phyloP scores from a whole-genome alignment of 805 yeast genomes.

The Lipomyces yamanashiensis region DNA sequence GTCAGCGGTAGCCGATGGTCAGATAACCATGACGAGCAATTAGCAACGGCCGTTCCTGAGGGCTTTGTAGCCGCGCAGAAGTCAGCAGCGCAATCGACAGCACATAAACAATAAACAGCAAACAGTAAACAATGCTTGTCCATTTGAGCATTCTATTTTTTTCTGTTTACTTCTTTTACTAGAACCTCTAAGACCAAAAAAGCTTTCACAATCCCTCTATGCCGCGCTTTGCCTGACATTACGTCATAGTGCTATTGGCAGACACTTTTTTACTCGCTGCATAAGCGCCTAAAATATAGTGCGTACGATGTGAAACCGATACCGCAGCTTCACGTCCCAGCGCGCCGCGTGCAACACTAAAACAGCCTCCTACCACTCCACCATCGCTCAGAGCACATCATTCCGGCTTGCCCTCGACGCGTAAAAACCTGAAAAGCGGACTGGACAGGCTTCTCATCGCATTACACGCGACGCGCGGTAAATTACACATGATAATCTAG shows the following conservation, averaged over 20 bases:
- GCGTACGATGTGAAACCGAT: conserved; percentile 9
- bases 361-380: not conserved
- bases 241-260: conserved; percentile 5
- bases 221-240: not conserved
- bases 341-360: not conserved
- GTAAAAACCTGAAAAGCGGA: not conserved
- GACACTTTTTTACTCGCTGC: not conserved
- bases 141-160: too few relatives aligned
- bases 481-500: not conserved
- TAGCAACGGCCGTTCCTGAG: too few relatives aligned
- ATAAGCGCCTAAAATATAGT: conserved; percentile 3
- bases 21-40: too few relatives aligned
- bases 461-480: not conserved
- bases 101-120: too few relatives aligned
- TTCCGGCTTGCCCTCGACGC: too few relatives aligned
- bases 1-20: too few relatives aligned
- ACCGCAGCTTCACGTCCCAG: conserved; percentile 4
- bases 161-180: too few relatives aligned
- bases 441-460: not conserved
- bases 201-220: too few relatives aligned
- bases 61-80: too few relatives aligned
- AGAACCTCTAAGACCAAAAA: not conserved
- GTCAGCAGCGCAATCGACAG: too few relatives aligned
- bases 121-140: too few relatives aligned
- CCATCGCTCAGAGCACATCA: too few relatives aligned